Percentiles rank a stretch among this genome's conserved stretches.
These are phyloP conservation scores for Haplographium delicatum DNA, from an alignment of 495 filamentous ascomycete species.

Conservation along the genomic window DNA sequence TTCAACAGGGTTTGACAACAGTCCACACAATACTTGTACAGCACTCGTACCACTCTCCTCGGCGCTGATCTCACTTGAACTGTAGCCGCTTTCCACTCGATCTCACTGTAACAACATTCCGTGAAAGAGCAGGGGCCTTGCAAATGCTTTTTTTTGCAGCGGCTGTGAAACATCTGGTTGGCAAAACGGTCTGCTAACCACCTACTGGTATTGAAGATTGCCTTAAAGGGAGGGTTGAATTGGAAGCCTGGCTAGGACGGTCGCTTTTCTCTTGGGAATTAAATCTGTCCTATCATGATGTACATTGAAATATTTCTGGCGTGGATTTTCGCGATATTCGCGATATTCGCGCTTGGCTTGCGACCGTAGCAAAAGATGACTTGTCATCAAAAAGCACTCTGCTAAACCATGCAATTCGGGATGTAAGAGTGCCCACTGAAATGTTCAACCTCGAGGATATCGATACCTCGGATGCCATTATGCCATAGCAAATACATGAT, in stretches of 20 bases:
- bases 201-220: not conserved
- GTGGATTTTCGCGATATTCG: too few species aligned
- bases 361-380: not conserved
- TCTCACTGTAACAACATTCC: not conserved
- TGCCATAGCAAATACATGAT: too few species aligned
- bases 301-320: too few species aligned
- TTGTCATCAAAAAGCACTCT: not conserved
- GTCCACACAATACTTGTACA: too few species aligned
- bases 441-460: too few species aligned
- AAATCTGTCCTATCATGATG: not conserved
- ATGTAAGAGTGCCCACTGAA: too few species aligned
- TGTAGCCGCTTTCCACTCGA: slow-evolving; percentile 10
- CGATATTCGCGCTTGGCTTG: not conserved
- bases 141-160: not conserved
- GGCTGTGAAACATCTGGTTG: slow-evolving; percentile 13
- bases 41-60: slow-evolving; percentile 2
- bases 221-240: not conserved
- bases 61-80: slow-evolving; percentile 10
- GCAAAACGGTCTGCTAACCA: not conserved
- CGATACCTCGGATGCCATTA: not conserved
- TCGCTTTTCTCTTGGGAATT: not conserved
- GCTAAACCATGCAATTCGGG: not conserved
- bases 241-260: not conserved
- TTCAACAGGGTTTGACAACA: not conserved
- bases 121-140: not conserved